These are phyloP conservation scores for Dryas integrifolia DNA, from an alignment of 331 rosid genomes.

Conservation along the genomic window DNA sequence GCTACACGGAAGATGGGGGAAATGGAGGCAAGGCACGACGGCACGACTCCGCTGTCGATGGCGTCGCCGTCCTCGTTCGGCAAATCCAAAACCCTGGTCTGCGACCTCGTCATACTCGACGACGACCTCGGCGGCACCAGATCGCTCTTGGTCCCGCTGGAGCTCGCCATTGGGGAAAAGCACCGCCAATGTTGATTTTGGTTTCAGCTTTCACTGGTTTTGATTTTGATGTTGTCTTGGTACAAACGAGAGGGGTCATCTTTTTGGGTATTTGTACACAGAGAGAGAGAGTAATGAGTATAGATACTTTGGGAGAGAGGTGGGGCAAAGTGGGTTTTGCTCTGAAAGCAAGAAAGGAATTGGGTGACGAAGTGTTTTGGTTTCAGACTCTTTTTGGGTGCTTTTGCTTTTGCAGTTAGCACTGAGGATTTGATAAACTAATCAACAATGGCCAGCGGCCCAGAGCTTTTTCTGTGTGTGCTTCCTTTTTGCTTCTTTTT, in stretches of 20 bases:
- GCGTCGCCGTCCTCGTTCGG: constrained; percentile 43
- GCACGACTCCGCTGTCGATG: constrained; percentile 51
- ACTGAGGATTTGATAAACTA: not conserved
- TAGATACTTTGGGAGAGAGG: constrained; percentile 67
- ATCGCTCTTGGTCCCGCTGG: constrained; percentile 67
- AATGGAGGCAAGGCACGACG: constrained; percentile 60
- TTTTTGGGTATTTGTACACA: constrained; percentile 27
- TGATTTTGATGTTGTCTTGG: not conserved
- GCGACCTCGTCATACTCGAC: constrained; percentile 41
- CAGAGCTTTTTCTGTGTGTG: not conserved
- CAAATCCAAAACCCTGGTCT: constrained; percentile 48
- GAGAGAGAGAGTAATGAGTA: constrained; percentile 20
- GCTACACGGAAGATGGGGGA: constrained; percentile 88
- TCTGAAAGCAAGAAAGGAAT: constrained; percentile 54
- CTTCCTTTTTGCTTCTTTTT: not conserved
- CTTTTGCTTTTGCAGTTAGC: constrained; percentile 32
- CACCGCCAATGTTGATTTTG: not conserved
- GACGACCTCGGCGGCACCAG: constrained; percentile 34
- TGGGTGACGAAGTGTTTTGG: constrained; percentile 14
- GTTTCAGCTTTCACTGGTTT: not conserved
- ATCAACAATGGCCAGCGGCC: not conserved
- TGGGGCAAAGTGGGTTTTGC: constrained; percentile 63
- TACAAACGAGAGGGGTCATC: constrained; percentile 13
- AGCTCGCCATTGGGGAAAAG: constrained; percentile 56
- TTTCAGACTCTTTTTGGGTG: constrained; percentile 11